phyloP scores from a whole-genome alignment of 176 grass and related monocot genomes.

The Triticum timopheevii region DNA sequence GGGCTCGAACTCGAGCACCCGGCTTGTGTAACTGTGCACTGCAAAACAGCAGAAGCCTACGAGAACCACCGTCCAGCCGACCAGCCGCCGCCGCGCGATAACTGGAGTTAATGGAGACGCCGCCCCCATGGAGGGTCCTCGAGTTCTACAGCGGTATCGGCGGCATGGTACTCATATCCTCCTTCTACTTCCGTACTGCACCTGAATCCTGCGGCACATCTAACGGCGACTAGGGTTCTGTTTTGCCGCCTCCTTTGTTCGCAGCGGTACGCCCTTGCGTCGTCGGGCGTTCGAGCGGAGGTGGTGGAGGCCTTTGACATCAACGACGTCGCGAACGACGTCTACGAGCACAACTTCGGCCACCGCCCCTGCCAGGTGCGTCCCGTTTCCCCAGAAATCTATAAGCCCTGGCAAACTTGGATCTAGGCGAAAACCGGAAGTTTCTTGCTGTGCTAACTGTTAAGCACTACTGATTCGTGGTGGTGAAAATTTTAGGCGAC shows the following conservation, averaged over 20 bases:
- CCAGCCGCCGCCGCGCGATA: constrained; percentile 6
- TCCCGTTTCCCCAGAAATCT: not conserved
- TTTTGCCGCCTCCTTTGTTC: constrained; percentile 16
- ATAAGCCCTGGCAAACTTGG: not conserved
- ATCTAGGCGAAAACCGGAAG: not conserved
- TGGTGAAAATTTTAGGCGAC: not conserved
- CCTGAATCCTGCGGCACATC: not conserved
- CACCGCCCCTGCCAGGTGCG: constrained; percentile 85
- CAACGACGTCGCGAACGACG: constrained; percentile 84
- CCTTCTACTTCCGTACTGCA: not conserved
- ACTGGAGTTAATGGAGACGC: constrained; percentile 42
- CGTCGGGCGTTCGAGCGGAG: constrained; percentile 50
- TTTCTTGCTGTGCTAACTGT: not conserved
- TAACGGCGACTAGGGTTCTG: constrained; percentile 44
- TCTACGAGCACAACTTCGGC: constrained; percentile 88
- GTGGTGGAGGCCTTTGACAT: constrained; percentile 95
- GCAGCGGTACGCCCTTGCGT: constrained; percentile 78
- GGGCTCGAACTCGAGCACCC: no score
- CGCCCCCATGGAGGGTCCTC: constrained; percentile 57
- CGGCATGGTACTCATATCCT: constrained; percentile 56
- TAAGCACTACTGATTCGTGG: not conserved
- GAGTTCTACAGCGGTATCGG: constrained; percentile 99
- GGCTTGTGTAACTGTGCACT: no score
- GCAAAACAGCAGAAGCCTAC: not conserved
- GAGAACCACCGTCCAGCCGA: not conserved